phyloP scores from a whole-genome alignment of 2,329 filamentous ascomycete genomes.

The Huntiella decipiens region DNA sequence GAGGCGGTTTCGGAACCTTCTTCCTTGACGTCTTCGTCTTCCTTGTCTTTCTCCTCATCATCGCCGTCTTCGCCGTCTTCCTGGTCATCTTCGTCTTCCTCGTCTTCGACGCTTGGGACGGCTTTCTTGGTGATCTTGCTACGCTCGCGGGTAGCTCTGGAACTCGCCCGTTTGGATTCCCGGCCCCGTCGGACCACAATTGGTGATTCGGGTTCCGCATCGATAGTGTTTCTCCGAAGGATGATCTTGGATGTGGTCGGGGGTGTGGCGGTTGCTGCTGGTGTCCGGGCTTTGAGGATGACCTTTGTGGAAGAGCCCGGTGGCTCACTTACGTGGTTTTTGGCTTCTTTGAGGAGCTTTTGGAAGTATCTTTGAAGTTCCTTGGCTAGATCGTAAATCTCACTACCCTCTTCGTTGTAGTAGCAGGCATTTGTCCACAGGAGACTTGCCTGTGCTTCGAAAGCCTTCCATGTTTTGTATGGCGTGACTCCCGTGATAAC shows the following conservation, averaged over 20 bases:
- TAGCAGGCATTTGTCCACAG: slow-evolving; percentile 78
- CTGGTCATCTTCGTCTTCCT: neutral
- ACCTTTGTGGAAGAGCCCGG: slow-evolving; percentile 26
- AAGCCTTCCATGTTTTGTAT: slow-evolving; percentile 65
- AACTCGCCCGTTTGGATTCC: neutral
- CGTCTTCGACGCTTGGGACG: slow-evolving; percentile 1
- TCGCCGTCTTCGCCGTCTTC: neutral
- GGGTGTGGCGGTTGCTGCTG: neutral
- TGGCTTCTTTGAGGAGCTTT: slow-evolving; percentile 50
- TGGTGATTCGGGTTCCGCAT: slow-evolving; percentile 5
- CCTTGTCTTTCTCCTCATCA: neutral
- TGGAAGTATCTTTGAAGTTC: slow-evolving; percentile 62
- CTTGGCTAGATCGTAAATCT: slow-evolving; percentile 57
- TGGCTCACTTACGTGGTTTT: slow-evolving; percentile 52
- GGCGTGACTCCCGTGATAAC: slow-evolving; percentile 44
- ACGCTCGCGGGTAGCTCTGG: slow-evolving; percentile 6
- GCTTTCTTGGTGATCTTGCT: slow-evolving; percentile 6
- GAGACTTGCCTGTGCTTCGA: slow-evolving; percentile 60
- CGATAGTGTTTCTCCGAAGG: slow-evolving; percentile 26
- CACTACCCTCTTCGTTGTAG: slow-evolving; percentile 84
- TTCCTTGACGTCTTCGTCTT: neutral
- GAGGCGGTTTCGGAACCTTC: no score
- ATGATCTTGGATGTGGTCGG: slow-evolving; percentile 35
- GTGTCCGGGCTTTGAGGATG: slow-evolving; percentile 9
- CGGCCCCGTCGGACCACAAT: neutral